Base-by-base conservation (phyloP, 2,329 filamentous ascomycete species). In the Aspergillus sp. region DNA sequence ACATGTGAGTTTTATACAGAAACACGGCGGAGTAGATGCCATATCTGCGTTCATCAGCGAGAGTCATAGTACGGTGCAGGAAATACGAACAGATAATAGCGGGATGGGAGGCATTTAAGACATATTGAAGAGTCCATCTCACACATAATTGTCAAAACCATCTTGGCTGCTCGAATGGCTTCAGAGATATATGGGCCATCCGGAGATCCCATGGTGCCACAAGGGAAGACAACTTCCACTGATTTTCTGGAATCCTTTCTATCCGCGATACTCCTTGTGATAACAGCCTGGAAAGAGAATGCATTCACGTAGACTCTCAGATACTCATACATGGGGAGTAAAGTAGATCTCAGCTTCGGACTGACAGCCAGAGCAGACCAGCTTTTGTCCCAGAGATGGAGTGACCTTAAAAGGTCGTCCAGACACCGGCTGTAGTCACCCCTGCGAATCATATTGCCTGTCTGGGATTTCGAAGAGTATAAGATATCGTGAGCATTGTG, bases 351-450 rank as follows among this genome's bases (percentile, higher is more conserved):
- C 6, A 41, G 28, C 0, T 31, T 41, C 3, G 10, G 11, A 7
- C 19, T 35, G 6, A 40, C 11, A 10, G 29, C 26, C 7, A 39
- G 11, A 33, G 19, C 13, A 13, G 8, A 26, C 41, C 34, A 43
- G 12, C 27, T 7, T 9, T 34, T 27, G 26, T 46, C 34, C 50
- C 50, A 52, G 1, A 36, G 35, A 5, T 40, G n/a, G 7, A 42
- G 19, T 13, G 46, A 27, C 12, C 29, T 28, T 5, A 28, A 46
- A 37, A 52, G 49, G 39, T 54, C 52, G 30, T 56, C 53, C 6
- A 56, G 44, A 26, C 55, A 56, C 27, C 45, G 50, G 5, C 40
- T 46, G 38, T 56, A 56, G 37, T 53, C 40, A n/a, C 53, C 52
- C 32, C 39, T 13, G 9, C 26, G 36, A 10, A 56, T 44, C 27